A percentile compares a stretch with the other conserved stretches of the same genome.
These are phyloP conservation scores for Boletus vermiculosoides DNA, from an alignment of 768 basidiomycete species.

Conservation along the genomic window DNA sequence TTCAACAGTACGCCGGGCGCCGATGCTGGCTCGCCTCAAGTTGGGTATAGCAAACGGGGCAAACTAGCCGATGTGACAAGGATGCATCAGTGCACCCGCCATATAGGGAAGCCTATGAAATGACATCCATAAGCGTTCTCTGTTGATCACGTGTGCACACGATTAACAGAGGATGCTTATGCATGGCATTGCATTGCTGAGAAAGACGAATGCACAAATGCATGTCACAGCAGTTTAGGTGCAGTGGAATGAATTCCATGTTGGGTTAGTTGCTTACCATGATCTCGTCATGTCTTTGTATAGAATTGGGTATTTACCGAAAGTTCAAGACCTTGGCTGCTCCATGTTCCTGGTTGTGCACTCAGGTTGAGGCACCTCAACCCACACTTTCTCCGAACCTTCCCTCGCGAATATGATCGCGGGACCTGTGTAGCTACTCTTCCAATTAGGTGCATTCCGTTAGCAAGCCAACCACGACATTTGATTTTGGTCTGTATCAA, in stretches of 20 bases:
- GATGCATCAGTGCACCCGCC: neutral
- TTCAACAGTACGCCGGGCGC: neutral
- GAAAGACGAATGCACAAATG: neutral
- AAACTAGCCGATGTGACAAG: neutral
- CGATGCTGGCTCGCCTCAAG: neutral
- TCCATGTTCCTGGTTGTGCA: neutral
- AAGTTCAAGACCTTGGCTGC: too few relatives aligned
- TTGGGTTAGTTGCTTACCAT: neutral
- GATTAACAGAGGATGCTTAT: too few relatives aligned
- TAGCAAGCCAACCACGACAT: constrained; percentile 84
- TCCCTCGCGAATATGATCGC: neutral
- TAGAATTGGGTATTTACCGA: neutral
- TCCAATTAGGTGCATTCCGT: constrained; percentile 3
- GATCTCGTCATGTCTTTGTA: neutral
- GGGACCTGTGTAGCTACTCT: neutral
- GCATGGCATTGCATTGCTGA: too few relatives aligned
- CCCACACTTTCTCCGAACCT: neutral
- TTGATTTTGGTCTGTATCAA: constrained; percentile 61
- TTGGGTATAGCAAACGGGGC: neutral
- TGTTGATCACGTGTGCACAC: too few relatives aligned
- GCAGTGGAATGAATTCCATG: neutral
- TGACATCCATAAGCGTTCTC: neutral
- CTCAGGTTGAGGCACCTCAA: neutral
- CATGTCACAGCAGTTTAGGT: neutral
- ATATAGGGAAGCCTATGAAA: constrained; percentile 22